phyloP scores from a whole-genome alignment of 257 asterid species.

The Coffea eugenioides region DNA sequence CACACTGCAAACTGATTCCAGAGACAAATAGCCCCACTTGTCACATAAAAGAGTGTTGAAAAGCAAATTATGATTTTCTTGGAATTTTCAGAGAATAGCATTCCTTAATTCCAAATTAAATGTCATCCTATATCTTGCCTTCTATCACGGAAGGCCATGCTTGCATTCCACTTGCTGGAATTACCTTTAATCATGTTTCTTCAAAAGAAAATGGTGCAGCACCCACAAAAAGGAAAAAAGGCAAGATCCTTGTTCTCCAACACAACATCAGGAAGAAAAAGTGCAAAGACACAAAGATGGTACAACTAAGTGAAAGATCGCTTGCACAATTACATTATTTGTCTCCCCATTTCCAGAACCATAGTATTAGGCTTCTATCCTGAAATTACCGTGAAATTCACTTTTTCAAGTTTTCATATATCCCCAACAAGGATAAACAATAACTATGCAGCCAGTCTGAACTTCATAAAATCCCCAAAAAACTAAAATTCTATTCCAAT shows the following conservation, averaged over 20 bases:
- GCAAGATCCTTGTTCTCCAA: background rate
- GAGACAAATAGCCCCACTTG: background rate
- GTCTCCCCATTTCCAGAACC: background rate
- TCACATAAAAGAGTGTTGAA: background rate
- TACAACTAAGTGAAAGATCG: background rate
- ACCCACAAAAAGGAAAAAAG: background rate
- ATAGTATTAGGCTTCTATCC: no score
- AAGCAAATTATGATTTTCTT: background rate
- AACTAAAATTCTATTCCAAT: background rate
- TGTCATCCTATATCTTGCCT: background rate
- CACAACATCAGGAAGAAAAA: background rate
- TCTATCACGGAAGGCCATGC: background rate
- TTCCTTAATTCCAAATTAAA: background rate
- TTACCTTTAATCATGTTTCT: background rate
- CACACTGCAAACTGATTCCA: background rate
- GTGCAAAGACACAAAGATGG: background rate
- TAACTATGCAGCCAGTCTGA: background rate
- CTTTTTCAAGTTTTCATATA: background rate
- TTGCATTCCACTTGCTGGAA: background rate
- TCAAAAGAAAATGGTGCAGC: background rate
- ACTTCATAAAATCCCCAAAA: background rate
- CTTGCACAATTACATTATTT: background rate
- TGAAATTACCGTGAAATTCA: background rate
- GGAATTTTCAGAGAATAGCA: background rate
- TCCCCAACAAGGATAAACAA: background rate